Base-by-base conservation (phyloP, 495 filamentous ascomycete species). In the Lophium mytilinum region DNA sequence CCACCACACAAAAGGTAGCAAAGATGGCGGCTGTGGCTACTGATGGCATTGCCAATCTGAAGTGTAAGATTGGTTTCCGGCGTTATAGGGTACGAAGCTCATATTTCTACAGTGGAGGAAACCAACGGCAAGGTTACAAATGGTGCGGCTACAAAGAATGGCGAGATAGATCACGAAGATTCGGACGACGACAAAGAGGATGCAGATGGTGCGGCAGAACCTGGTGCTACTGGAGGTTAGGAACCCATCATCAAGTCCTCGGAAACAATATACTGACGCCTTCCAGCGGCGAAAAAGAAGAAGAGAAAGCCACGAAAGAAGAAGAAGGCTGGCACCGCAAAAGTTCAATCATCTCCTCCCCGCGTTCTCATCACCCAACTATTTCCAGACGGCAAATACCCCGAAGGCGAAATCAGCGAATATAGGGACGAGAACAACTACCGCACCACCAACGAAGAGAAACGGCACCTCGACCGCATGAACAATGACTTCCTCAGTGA, bases 371-470 rank as follows among this genome's bases (percentile, higher is more conserved):
- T 94, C 30, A 82, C 86, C 52, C 80, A 83, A 58, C 79, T 95
- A 24, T 94, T 90, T 74, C 84, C 84, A 50, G 82, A 82, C 68
- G 76, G 80, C 62, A 75, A 75, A 62, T 95, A 88, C 69, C 88
- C 88, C 56, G 79, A 83, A 66, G 90, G 90, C 56, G 81, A 94
- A 71, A 87, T 92, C 69, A 82, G 84, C 65, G 88, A 91, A 60
- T 82, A 82, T 69, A 70, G 76, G 58, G 78, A 89, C 64, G 88
- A 92, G 57, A 94, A 93, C 68, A 69, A 78, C 43, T 87, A 84
- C 67, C 87, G 90, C 52, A 93, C 85, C 24, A 95, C 90, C 30
- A 82, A 78, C 68, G 89, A 93, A 72, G 90, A 95, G 75, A 88
- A 91, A 73, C 82, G 89, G 52, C 87, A 93, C 64, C 75, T 93